Evolutionary conservation across 495 filamentous ascomycete species (phyloP).

Genomic region (Neurospora tetrasperma): DNA sequence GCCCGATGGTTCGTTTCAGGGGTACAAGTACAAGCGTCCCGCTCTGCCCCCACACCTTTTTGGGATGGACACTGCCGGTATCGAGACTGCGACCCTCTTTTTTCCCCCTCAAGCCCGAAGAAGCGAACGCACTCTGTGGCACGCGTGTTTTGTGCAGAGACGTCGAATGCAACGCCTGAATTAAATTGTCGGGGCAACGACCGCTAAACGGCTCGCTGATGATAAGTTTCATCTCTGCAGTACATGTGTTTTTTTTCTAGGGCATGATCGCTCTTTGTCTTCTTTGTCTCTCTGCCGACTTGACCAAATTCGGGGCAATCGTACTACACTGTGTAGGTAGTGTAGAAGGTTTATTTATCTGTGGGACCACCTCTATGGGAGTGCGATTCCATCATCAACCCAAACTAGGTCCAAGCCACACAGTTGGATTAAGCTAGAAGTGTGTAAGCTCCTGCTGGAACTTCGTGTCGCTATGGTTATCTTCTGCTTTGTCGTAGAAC

Average conservation of each 20-base stretch:
- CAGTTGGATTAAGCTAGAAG: background rate
- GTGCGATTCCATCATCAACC: background rate
- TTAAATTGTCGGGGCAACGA: background rate
- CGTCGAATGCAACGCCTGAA: background rate
- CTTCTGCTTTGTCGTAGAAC: background rate
- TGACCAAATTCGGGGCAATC: background rate
- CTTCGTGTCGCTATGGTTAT: background rate
- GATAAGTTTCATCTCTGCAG: background rate
- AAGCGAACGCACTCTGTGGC: background rate
- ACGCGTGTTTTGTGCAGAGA: background rate
- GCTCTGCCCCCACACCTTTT: slow-evolving; percentile 4
- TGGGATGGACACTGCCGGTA: background rate
- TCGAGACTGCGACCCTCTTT: background rate
- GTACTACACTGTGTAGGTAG: background rate
- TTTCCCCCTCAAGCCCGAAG: background rate
- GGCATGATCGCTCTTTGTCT: too few species aligned
- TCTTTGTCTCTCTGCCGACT: background rate
- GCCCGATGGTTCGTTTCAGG: slow-evolving; percentile 20
- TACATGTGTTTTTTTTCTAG: background rate
- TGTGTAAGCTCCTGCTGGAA: background rate
- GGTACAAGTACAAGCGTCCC: slow-evolving; percentile 14
- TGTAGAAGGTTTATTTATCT: background rate
- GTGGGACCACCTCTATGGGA: background rate
- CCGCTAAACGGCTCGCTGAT: background rate
- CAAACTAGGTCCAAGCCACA: background rate